phyloP scores from a whole-genome alignment of 1,284 basidiomycete genomes.

The Fereydounia khargensis region DNA sequence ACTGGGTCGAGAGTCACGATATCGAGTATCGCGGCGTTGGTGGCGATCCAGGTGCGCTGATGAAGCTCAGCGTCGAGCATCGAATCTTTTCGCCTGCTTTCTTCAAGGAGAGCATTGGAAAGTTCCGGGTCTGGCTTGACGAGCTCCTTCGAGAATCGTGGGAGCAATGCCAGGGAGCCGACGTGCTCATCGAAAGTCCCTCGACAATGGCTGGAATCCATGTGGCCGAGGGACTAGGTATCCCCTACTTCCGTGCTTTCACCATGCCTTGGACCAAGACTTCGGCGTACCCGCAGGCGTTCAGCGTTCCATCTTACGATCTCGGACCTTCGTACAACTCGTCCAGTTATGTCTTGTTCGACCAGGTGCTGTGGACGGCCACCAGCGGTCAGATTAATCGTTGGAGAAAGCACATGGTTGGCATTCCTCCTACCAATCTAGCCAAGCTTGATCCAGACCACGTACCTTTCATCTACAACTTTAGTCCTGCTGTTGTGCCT shows the following conservation, averaged over 20 bases:
- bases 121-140: slow-evolving; percentile 96
- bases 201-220: slow-evolving; percentile 99
- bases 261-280: slow-evolving; percentile 76
- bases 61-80: slow-evolving; percentile 59
- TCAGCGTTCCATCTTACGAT: slow-evolving; percentile 85
- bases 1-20: slow-evolving; percentile 86
- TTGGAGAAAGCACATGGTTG: slow-evolving; percentile 79
- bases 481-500: slow-evolving; percentile 74
- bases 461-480: slow-evolving; percentile 96
- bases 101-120: slow-evolving; percentile 74
- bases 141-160: slow-evolving; percentile 89
- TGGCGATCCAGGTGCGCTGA: slow-evolving; percentile 91
- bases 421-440: slow-evolving; percentile 74
- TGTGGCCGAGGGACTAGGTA: slow-evolving; percentile 86
- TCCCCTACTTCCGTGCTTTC: slow-evolving; percentile 89
- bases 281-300: slow-evolving; percentile 93
- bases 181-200: slow-evolving; percentile 89
- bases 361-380: slow-evolving; percentile 96
- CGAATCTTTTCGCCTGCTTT: slow-evolving; percentile 94
- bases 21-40: slow-evolving; percentile 91
- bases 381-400: slow-evolving; percentile 84
- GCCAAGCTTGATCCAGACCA: slow-evolving; percentile 94
- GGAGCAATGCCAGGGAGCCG: slow-evolving; percentile 90
- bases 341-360: slow-evolving; percentile 83
- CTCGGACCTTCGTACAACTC: slow-evolving; percentile 92